Evolutionary conservation across 2,329 filamentous ascomycete genomes (phyloP).

Genomic region (Chalara sp.): DNA sequence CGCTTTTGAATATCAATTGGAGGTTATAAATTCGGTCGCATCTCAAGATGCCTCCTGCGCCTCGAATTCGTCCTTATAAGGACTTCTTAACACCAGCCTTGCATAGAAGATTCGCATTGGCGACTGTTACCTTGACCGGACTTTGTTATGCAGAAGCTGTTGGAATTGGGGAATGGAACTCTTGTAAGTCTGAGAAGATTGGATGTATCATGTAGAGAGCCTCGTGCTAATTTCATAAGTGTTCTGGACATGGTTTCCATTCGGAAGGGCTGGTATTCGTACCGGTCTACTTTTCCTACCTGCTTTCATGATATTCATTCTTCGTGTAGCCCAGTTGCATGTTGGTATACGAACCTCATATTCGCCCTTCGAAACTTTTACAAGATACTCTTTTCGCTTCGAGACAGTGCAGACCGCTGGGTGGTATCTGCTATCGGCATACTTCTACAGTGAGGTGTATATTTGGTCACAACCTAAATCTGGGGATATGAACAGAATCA

Average conservation of each 20-base stretch:
- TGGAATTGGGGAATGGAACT: constrained; percentile 60
- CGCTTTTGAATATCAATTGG: too few species aligned
- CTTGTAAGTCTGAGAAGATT: constrained; percentile 46
- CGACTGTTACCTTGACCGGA: constrained; percentile 60
- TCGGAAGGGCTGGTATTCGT: constrained; percentile 69
- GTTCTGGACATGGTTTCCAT: constrained; percentile 80
- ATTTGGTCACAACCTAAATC: constrained; percentile 59
- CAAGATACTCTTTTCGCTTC: constrained; percentile 43
- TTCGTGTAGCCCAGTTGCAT: constrained; percentile 80
- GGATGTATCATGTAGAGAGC: not conserved
- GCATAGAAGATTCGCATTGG: constrained; percentile 79
- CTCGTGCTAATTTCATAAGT: constrained; percentile 37
- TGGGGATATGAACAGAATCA: constrained; percentile 66
- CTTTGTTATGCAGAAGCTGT: constrained; percentile 71
- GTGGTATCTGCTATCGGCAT: constrained; percentile 73
- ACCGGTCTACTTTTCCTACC: constrained; percentile 70
- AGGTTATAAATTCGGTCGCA: not conserved
- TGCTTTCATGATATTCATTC: constrained; percentile 70
- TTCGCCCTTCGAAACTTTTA: constrained; percentile 60
- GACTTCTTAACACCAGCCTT: constrained; percentile 86
- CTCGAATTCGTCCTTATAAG: constrained; percentile 34
- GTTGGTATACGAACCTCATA: constrained; percentile 64
- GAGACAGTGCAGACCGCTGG: constrained; percentile 62
- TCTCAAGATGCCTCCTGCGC: constrained; percentile 24
- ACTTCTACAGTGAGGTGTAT: constrained; percentile 74